phyloP scores from a whole-genome alignment of 2,329 filamentous ascomycete genomes.

The Fusarium lyarnte region DNA sequence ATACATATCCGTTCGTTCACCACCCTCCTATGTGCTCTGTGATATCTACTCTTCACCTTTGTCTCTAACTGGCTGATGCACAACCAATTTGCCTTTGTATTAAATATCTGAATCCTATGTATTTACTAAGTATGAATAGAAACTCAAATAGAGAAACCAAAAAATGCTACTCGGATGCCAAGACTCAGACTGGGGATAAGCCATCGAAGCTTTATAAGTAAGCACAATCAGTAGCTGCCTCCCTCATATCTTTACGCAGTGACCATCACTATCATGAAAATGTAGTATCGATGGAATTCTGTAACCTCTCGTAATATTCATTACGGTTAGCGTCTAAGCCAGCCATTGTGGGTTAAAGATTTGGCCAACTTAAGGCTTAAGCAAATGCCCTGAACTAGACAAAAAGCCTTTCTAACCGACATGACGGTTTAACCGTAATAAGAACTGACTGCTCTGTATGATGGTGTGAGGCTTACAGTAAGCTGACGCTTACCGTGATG shows the following conservation, averaged over 20 bases:
- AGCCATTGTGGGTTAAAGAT: background rate
- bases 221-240: background rate
- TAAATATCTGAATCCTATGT: background rate
- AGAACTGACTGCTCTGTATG: background rate
- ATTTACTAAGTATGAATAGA: background rate
- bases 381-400: background rate
- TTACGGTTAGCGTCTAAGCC: background rate
- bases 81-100: rapidly evolving
- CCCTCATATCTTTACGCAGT: too few relatives aligned
- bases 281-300: background rate
- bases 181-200: background rate
- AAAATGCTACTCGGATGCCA: background rate
- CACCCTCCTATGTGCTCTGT: background rate
- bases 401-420: background rate
- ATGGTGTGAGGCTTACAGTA: background rate
- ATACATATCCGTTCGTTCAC: background rate
- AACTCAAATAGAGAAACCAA: background rate
- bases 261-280: background rate
- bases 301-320: background rate
- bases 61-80: background rate
- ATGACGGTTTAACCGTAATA: background rate
- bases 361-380: background rate
- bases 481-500: background rate
- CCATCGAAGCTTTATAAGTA: background rate
- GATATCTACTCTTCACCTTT: background rate